These are phyloP conservation scores for Volvox carteri DNA, from an alignment of 163 green algal genomes.

Conservation along the genomic window DNA sequence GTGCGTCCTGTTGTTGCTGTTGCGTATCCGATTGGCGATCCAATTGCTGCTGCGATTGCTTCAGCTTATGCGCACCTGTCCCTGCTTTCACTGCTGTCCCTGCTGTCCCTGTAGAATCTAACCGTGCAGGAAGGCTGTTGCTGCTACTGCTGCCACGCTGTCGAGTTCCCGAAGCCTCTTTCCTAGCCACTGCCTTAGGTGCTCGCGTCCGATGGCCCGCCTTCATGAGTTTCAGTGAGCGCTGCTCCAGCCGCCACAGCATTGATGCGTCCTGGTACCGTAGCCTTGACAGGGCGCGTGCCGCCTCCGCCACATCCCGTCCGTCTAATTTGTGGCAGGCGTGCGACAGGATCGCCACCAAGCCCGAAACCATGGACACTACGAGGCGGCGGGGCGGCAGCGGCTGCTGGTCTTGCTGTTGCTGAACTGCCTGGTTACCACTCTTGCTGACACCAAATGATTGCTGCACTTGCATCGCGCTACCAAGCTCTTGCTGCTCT, in stretches of 20 bases:
- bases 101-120: too few species aligned
- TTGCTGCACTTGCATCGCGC: too few species aligned
- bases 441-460: too few species aligned
- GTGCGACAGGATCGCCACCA: conserved; percentile 3
- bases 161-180: background rate
- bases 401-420: too few species aligned
- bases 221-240: conserved; percentile 6
- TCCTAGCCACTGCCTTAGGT: background rate
- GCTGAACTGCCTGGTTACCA: too few species aligned
- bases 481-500: background rate
- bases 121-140: too few species aligned
- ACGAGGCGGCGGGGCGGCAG: background rate
- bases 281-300: background rate
- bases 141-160: conserved; percentile 5
- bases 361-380: background rate
- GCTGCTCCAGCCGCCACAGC: conserved; percentile 23
- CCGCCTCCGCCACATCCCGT: background rate
- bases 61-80: background rate
- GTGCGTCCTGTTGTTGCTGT: background rate
- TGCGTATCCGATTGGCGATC: background rate
- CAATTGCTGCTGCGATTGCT: background rate
- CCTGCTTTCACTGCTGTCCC: too few species aligned
- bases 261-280: conserved; percentile 1
- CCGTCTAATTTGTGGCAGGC: background rate
- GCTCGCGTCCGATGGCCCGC: background rate